A percentile compares a stretch with the other conserved stretches of the same genome.
phyloP scores from a whole-genome alignment of 2,329 filamentous ascomycete species.

The Tolypocladium pustulatum region DNA sequence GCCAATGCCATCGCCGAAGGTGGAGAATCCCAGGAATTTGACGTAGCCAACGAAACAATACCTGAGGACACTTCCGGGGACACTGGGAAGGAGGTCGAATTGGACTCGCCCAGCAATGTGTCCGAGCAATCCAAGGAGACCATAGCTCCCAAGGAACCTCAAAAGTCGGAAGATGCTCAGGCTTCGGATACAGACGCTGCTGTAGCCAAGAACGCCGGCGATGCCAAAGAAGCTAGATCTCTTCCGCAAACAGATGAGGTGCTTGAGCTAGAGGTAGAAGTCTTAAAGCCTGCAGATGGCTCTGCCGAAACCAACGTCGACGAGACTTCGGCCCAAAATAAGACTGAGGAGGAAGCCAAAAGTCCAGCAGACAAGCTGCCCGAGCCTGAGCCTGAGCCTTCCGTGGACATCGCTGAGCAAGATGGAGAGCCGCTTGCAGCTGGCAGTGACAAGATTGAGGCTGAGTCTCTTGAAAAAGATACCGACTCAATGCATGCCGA shows the following conservation, averaged over 20 bases:
- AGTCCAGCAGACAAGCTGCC: background rate
- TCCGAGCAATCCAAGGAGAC: background rate
- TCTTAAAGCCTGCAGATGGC: background rate
- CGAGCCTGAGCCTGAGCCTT: background rate
- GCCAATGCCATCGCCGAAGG: background rate
- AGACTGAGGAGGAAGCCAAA: background rate
- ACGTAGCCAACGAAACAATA: background rate
- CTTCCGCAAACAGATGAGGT: background rate
- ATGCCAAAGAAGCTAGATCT: background rate
- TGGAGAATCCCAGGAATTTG: background rate
- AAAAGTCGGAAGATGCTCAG: background rate
- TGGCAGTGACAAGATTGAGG: background rate
- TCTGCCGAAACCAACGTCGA: conserved; percentile 5
- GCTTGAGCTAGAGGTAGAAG: background rate
- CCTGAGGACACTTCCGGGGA: background rate
- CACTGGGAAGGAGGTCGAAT: background rate
- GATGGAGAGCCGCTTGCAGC: background rate
- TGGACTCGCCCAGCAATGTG: background rate
- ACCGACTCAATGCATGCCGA: background rate
- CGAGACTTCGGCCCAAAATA: background rate
- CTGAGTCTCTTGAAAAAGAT: background rate
- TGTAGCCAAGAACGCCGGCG: background rate
- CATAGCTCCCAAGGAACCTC: background rate
- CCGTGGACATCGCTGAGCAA: conserved; percentile 6
- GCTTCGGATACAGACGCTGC: background rate